These are phyloP conservation scores for Clonostachys byssicola DNA, from an alignment of 2,329 filamentous ascomycete genomes.

Conservation along the genomic window DNA sequence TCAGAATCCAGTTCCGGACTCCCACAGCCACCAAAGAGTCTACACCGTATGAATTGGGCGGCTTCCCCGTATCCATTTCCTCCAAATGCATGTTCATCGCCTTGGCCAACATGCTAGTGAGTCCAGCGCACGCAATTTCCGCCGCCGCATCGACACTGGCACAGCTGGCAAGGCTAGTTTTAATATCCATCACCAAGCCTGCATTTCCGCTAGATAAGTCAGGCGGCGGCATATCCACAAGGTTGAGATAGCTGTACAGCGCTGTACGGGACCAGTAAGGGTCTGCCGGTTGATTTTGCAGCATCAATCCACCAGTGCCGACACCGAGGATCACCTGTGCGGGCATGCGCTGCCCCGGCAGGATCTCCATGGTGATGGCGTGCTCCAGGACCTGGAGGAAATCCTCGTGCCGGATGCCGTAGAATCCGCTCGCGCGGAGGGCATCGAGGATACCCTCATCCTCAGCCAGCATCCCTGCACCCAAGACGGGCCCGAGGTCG, in stretches of 20 bases:
- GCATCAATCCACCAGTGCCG: constrained; percentile 48
- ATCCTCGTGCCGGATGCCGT: constrained; percentile 46
- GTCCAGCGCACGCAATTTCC: constrained; percentile 25
- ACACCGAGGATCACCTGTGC: constrained; percentile 47
- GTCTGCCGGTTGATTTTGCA: constrained; percentile 46
- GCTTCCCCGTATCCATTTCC: constrained; percentile 35
- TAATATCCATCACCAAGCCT: constrained; percentile 15
- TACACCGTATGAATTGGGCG: constrained; percentile 41
- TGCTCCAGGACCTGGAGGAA: constrained; percentile 41
- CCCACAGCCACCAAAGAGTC: constrained; percentile 50
- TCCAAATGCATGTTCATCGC: constrained; percentile 37
- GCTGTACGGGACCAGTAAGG: constrained; percentile 50
- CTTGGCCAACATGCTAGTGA: constrained; percentile 34
- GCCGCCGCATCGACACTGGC: constrained; percentile 18
- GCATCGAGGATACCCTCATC: constrained; percentile 40
- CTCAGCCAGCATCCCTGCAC: constrained; percentile 48
- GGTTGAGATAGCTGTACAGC: constrained; percentile 41
- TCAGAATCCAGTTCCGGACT: constrained; percentile 44
- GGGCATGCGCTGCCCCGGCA: constrained; percentile 23
- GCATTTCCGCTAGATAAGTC: constrained; percentile 12
- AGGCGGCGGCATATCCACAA: constrained; percentile 36
- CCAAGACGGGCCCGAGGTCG: constrained; percentile 47
- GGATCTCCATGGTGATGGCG: constrained; percentile 33
- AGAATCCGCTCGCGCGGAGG: constrained; percentile 47
- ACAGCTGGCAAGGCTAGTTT: constrained; percentile 22